These are phyloP conservation scores for Ambrosiella beaveri DNA, from an alignment of 2,329 filamentous ascomycete genomes.

Conservation along the genomic window DNA sequence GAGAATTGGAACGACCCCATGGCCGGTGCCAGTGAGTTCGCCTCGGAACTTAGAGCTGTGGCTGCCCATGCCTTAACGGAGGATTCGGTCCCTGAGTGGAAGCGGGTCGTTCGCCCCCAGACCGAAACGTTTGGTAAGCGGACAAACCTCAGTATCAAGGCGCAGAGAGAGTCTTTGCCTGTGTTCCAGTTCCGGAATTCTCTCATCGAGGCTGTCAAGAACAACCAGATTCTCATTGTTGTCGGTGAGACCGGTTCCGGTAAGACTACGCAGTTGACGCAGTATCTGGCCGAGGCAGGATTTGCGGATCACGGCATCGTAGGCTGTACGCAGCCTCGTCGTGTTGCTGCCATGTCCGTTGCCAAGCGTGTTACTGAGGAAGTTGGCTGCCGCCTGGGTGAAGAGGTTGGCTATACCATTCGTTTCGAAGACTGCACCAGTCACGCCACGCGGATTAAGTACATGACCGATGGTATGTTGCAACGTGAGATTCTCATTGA, in stretches of 20 bases:
- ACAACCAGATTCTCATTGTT: constrained; percentile 86
- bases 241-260: constrained; percentile 95
- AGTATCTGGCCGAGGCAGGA: constrained; percentile 84
- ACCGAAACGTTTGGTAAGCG: constrained; percentile 71
- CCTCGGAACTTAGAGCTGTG: constrained; percentile 56
- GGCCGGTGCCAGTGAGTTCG: constrained; percentile 77
- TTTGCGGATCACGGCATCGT: constrained; percentile 79
- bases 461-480: constrained; percentile 99
- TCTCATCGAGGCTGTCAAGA: constrained; percentile 68
- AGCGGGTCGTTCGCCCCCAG: constrained; percentile 61
- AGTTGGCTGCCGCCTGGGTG: constrained; percentile 75
- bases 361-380: constrained; percentile 94
- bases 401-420: constrained; percentile 93
- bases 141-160: constrained; percentile 81
- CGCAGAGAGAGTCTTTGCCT: constrained; percentile 78
- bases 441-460: constrained; percentile 83
- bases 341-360: constrained; percentile 94
- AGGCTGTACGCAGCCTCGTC: constrained; percentile 89
- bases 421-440: constrained; percentile 92
- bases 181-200: constrained; percentile 79
- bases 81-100: constrained; percentile 80
- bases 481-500: constrained; percentile 89
- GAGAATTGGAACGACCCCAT: constrained; percentile 98
- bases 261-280: constrained; percentile 91
- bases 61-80: constrained; percentile 42